These are phyloP conservation scores for Exophiala calicioides DNA, from an alignment of 2,329 filamentous ascomycete genomes.

Conservation along the genomic window DNA sequence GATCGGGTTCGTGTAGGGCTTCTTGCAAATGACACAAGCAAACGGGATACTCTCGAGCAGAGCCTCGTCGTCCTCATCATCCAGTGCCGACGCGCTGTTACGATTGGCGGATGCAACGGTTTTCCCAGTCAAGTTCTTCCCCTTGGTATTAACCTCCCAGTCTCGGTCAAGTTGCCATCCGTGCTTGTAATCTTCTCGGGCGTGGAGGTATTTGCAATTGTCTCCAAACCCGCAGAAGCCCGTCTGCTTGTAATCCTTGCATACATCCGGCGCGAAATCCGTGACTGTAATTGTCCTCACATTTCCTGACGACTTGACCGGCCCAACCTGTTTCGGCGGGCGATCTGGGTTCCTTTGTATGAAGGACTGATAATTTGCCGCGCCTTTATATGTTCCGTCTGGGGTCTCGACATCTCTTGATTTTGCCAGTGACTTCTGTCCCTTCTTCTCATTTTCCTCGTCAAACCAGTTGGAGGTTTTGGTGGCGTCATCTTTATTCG, in stretches of 20 bases:
- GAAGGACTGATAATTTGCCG: conserved; percentile 70
- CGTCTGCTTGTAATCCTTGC: conserved; percentile 89
- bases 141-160: conserved; percentile 81
- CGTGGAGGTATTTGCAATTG: conserved; percentile 71
- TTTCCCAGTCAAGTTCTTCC: conserved; percentile 52
- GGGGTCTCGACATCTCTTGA: conserved; percentile 34
- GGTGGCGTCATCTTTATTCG: conserved; percentile 78
- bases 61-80: conserved; percentile 29
- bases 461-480: conserved; percentile 90
- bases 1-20: conserved; percentile 75
- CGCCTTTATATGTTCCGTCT: conserved; percentile 75
- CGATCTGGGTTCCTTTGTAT: conserved; percentile 76
- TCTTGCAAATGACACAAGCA: conserved; percentile 82
- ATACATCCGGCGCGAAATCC: conserved; percentile 90
- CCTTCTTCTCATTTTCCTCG: conserved; percentile 58
- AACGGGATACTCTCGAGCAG: conserved; percentile 84
- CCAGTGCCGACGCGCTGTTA: conserved; percentile 37
- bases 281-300: conserved; percentile 86
- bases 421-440: conserved; percentile 44
- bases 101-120: conserved; percentile 51
- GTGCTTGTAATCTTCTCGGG: conserved; percentile 69
- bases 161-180: conserved; percentile 95
- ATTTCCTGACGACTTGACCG: conserved; percentile 82
- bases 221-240: conserved; percentile 66
- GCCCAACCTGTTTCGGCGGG: conserved; percentile 72